Evolutionary conservation across 208 protist genomes (phyloP), one percentile per base, ranked within the genome.

Genomic region (Crithidia thermophila): DNA sequence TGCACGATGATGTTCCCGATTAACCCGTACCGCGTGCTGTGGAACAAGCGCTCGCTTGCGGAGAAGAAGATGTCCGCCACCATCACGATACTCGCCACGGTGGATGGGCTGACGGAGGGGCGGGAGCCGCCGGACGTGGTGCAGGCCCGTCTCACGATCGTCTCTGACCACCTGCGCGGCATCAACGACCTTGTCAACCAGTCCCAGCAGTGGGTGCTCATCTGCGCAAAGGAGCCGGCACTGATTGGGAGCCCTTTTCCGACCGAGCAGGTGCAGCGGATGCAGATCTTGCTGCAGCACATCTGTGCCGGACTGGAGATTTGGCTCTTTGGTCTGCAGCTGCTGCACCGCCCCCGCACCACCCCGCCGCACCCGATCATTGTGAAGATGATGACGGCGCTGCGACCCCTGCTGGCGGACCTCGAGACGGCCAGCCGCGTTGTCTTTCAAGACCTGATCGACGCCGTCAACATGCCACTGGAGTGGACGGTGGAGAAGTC

Each of bases 401-500:
- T 82, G 25, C 49, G 10, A 34, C 74, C 80, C 14, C 53, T 84
- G 9, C 49, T 84, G 13, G 33, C 23, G 20, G 59, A 71, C 47
- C 60, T 86, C 30, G 69, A 84, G 46, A 28, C 23, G 27, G 77
- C 77, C 50, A 72, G 72, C 43, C 53, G 68, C 27, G 46, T 65
- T n/a, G 71, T 82, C 27, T 84, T 90, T 57, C 84, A 90, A 63
- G 80, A 86, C 56, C 64, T 90, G 39, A 85, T 90, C 31, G 67
- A 90, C 60, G 66, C 80, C 8, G 60, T 87, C 16, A 51, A 81
- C 39, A 45, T 56, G 39, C 72, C 75, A 31, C 61, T 40, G 3
- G 65, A 45, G 27, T 84, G 77, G 73, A 68, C 77, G 21, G 60
- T 72, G 52, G 62, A 70, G 28, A 36, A 66, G 18, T 69, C 77